phyloP scores from a whole-genome alignment of 1,139 yeast species.

The Geotrichum restrictum region DNA sequence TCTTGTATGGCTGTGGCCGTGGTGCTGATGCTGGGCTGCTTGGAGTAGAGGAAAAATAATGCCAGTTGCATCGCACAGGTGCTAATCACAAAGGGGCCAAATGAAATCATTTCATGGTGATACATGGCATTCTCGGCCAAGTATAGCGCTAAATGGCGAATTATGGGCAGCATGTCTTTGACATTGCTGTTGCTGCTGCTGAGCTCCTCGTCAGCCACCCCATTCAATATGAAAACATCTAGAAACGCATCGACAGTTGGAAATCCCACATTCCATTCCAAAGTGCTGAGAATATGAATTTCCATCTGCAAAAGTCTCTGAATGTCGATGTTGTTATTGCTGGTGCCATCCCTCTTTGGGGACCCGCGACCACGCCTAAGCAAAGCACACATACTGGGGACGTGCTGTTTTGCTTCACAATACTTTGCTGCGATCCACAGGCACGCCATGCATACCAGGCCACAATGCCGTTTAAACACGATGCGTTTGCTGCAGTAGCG shows the following conservation, averaged over 20 bases:
- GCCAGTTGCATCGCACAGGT: slow-evolving; percentile 68
- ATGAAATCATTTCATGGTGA: slow-evolving; percentile 61
- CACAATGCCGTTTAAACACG: slow-evolving; percentile 89
- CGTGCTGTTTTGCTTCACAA: slow-evolving; percentile 79
- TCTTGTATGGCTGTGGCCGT: too few relatives aligned
- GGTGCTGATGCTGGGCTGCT: too few relatives aligned
- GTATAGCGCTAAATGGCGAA: slow-evolving; percentile 48
- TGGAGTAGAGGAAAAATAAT: background rate
- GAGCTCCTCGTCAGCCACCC: too few relatives aligned
- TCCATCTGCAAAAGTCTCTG: slow-evolving; percentile 96
- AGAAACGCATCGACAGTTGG: slow-evolving; percentile 44
- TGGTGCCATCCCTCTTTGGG: slow-evolving; percentile 45
- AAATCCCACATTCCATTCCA: slow-evolving; percentile 75
- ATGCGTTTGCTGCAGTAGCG: slow-evolving; percentile 87
- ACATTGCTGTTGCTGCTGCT: background rate
- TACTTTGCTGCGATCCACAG: slow-evolving; percentile 94
- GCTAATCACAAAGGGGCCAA: slow-evolving; percentile 61
- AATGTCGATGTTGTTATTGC: slow-evolving; percentile 80
- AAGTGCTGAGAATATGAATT: slow-evolving; percentile 74
- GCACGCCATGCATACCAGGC: slow-evolving; percentile 87
- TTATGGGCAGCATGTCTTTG: slow-evolving; percentile 27
- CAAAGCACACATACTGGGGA: slow-evolving; percentile 76
- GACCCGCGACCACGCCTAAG: slow-evolving; percentile 36
- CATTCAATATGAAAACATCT: slow-evolving; percentile 32
- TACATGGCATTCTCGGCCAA: slow-evolving; percentile 75